A percentile compares a stretch with the other conserved stretches of the same genome.
These are phyloP conservation scores for Leccinum incarnatum DNA, from an alignment of 768 basidiomycete species.

Conservation along the genomic window DNA sequence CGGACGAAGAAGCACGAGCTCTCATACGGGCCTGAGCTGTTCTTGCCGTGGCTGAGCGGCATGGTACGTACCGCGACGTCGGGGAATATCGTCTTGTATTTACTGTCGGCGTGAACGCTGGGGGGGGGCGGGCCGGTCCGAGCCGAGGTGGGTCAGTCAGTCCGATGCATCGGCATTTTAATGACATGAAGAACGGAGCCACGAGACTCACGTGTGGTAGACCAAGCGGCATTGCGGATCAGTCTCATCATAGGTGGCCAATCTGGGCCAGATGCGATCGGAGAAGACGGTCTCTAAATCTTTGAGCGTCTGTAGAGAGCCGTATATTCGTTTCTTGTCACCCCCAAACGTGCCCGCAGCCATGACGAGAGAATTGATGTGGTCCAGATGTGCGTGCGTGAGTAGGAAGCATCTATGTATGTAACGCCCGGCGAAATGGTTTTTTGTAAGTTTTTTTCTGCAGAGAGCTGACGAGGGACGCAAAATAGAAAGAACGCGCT, in stretches of 20 bases:
- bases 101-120: conserved; percentile 52
- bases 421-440: neutral
- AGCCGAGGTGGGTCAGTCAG: conserved; percentile 3
- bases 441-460: neutral
- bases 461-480: neutral
- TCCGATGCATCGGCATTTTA: conserved; percentile 2
- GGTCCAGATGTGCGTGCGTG: conserved; percentile 90
- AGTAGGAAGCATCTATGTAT: conserved; percentile 76
- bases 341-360: conserved; percentile 75
- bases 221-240: conserved; percentile 59
- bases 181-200: neutral
- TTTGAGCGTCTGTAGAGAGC: conserved; percentile 56
- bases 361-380: conserved; percentile 78
- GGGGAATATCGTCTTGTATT: conserved; percentile 50
- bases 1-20: conserved; percentile 86
- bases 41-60: conserved; percentile 71
- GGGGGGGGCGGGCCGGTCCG: neutral
- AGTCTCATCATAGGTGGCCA: conserved; percentile 70
- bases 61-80: conserved; percentile 63
- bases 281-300: conserved; percentile 73
- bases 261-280: conserved; percentile 80
- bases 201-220: conserved; percentile 57
- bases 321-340: conserved; percentile 61
- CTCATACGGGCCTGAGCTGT: conserved; percentile 55
- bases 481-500: neutral